These are phyloP conservation scores for Claviceps digitariae DNA, from an alignment of 2,329 filamentous ascomycete genomes.

Conservation along the genomic window DNA sequence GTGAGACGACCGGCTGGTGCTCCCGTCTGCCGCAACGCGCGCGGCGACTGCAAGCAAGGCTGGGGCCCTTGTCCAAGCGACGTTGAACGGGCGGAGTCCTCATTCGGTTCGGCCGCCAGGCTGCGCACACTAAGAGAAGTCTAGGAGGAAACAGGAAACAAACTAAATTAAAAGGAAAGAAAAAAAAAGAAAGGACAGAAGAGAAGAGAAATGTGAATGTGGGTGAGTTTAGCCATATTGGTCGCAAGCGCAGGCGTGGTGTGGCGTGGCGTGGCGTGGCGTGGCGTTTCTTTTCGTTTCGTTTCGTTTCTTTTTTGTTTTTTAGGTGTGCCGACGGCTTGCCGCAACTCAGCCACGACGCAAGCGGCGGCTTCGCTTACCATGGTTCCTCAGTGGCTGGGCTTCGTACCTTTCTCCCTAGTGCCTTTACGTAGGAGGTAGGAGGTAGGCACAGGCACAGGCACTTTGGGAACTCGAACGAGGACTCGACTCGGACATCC, in stretches of 20 bases:
- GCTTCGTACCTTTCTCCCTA: not conserved
- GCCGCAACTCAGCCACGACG: not conserved
- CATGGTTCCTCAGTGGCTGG: conserved; percentile 5
- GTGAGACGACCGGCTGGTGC: not conserved
- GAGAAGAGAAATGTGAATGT: not conserved
- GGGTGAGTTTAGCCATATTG: not conserved
- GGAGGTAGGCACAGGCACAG: not conserved
- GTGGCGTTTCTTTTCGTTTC: too few species aligned
- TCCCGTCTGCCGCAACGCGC: conserved; percentile 1
- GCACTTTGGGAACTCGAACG: too few species aligned
- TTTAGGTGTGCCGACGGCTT: not conserved
- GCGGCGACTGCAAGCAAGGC: not conserved
- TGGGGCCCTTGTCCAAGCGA: not conserved
- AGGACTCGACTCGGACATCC: not conserved
- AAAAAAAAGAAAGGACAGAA: not conserved
- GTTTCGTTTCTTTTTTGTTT: not conserved
- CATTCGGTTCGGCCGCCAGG: conserved; percentile 5
- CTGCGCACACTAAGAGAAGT: not conserved
- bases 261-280: too few species aligned
- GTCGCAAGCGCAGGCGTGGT: not conserved
- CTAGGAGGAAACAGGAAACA: too few species aligned
- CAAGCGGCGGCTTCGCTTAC: conserved; percentile 6
- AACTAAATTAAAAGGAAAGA: not conserved
- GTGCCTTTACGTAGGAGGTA: too few species aligned
- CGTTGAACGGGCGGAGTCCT: conserved; percentile 1